Percentiles rank a stretch among this genome's conserved stretches.
These are phyloP conservation scores for Solanum ahanhuiri DNA, from an alignment of 257 asterid species.

Conservation along the genomic window DNA sequence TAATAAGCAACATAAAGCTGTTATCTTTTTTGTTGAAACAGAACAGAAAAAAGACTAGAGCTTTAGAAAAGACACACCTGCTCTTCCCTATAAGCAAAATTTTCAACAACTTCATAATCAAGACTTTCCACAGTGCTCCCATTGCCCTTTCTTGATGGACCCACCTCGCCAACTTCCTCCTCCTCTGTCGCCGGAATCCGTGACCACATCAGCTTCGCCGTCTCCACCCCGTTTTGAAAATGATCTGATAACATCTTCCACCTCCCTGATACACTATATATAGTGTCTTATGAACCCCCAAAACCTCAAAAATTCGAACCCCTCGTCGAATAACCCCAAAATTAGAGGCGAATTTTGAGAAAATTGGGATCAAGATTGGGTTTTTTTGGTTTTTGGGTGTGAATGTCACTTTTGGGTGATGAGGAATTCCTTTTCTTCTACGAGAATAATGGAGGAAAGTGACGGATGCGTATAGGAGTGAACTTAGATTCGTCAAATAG, in stretches of 20 bases:
- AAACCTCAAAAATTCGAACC: neutral
- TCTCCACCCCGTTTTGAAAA: conserved; percentile 75
- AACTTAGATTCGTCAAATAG: neutral
- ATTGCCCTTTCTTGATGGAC: conserved; percentile 22
- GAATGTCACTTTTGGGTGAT: neutral
- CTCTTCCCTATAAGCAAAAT: conserved; percentile 71
- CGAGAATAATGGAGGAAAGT: neutral
- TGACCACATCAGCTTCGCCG: conserved; percentile 84
- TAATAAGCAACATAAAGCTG: neutral
- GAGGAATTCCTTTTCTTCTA: neutral
- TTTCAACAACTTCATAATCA: conserved; percentile 92
- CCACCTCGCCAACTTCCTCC: conserved; percentile 29
- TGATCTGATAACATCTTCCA: conserved; percentile 44
- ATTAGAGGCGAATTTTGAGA: neutral
- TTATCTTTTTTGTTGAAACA: neutral
- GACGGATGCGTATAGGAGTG: neutral
- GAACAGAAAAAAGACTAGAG: neutral
- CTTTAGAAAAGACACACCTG: conserved; percentile 37
- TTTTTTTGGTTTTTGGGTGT: neutral
- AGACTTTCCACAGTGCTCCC: conserved; percentile 69
- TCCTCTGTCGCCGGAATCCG: conserved; percentile 72
- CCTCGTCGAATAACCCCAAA: neutral
- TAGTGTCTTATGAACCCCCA: neutral
- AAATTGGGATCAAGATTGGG: neutral
- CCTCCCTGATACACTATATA: neutral